These are phyloP conservation scores for Trametes versicolor DNA, from an alignment of 1,284 basidiomycete genomes.

Conservation along the genomic window DNA sequence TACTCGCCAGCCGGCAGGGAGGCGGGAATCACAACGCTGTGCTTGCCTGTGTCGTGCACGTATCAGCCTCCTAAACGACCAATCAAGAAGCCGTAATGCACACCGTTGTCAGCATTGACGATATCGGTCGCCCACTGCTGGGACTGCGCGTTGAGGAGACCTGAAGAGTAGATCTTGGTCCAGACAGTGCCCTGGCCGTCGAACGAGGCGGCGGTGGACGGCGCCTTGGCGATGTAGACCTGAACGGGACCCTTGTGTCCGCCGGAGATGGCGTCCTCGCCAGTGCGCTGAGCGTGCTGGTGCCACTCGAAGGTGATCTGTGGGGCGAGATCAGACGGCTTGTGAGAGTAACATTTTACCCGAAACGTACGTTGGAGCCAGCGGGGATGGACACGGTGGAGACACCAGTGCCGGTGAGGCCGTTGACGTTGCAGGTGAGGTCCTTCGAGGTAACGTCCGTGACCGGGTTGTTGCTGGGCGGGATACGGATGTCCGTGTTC, in stretches of 20 bases:
- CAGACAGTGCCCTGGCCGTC: slow-evolving; percentile 60
- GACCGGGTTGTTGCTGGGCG: slow-evolving; percentile 63
- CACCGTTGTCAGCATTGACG: slow-evolving; percentile 54
- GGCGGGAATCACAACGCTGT: slow-evolving; percentile 55
- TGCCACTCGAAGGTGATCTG: slow-evolving; percentile 55
- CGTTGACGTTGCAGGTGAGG: slow-evolving; percentile 60
- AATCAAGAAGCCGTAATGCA: slow-evolving; percentile 1
- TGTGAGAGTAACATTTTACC: neutral
- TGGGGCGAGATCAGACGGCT: neutral
- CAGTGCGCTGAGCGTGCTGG: slow-evolving; percentile 59
- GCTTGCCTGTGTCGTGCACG: slow-evolving; percentile 47
- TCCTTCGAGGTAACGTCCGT: slow-evolving; percentile 61
- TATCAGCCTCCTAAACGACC: neutral
- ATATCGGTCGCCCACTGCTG: slow-evolving; percentile 58
- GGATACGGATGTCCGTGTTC: slow-evolving; percentile 55
- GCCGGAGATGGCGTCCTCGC: slow-evolving; percentile 60
- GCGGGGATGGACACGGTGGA: slow-evolving; percentile 52
- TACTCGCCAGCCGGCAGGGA: slow-evolving; percentile 61
- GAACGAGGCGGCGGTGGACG: slow-evolving; percentile 54
- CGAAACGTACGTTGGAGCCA: slow-evolving; percentile 48
- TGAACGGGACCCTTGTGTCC: slow-evolving; percentile 62
- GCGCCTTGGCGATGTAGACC: slow-evolving; percentile 61
- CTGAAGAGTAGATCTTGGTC: slow-evolving; percentile 62
- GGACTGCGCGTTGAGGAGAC: slow-evolving; percentile 50
- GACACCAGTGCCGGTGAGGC: slow-evolving; percentile 52